phyloP scores from a whole-genome alignment of 305 asterid genomes.

The Fraxinus nigra region DNA sequence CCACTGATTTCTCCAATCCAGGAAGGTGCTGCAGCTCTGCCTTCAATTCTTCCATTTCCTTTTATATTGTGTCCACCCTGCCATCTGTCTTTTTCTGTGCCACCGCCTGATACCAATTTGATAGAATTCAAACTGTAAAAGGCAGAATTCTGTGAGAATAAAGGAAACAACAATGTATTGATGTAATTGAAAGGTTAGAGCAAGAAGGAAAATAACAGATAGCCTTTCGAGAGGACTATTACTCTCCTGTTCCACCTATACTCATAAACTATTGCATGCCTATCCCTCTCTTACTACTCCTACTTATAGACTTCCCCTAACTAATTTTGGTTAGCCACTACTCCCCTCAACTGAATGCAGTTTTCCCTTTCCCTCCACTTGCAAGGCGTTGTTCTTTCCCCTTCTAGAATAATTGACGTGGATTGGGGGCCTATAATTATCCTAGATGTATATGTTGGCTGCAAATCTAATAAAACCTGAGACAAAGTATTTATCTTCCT shows the following conservation, averaged over 20 bases:
- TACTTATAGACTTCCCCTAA: background rate
- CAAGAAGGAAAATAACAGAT: background rate
- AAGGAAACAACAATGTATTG: background rate
- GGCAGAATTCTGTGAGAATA: background rate
- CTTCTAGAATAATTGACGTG: background rate
- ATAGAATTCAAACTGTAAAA: background rate
- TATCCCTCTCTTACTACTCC: background rate
- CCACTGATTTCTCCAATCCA: background rate
- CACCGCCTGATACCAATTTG: background rate
- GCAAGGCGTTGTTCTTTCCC: background rate
- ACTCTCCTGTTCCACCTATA: background rate
- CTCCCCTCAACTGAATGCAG: background rate
- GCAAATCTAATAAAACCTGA: background rate
- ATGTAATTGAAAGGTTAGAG: background rate
- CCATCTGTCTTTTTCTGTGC: background rate
- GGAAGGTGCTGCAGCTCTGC: background rate
- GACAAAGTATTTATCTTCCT: background rate
- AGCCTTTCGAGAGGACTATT: background rate
- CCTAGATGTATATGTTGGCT: background rate
- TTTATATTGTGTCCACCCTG: background rate
- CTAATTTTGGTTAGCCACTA: background rate
- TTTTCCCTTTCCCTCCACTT: background rate
- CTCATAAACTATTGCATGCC: background rate
- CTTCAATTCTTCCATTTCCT: background rate
- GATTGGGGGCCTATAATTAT: background rate